These are phyloP conservation scores for Rhizophlyctis rosea DNA, from an alignment of 192 early-diverging fungal species.

Conservation along the genomic window DNA sequence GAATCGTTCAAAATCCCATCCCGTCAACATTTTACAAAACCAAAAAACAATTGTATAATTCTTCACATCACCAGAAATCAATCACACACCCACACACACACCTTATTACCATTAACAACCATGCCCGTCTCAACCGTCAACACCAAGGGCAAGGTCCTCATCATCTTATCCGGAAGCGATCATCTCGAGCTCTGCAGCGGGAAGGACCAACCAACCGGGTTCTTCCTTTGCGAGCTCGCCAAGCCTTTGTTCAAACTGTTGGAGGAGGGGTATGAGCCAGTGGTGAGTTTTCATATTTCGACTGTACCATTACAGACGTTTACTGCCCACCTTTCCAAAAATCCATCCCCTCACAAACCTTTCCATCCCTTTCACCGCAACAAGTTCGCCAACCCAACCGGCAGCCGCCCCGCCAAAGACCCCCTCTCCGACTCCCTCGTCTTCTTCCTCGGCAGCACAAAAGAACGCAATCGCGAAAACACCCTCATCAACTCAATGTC, in stretches of 20 bases:
- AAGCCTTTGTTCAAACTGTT: slow-evolving; percentile 11
- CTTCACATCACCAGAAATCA: no score
- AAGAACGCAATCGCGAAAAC: slow-evolving; percentile 9
- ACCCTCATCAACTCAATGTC: slow-evolving; percentile 8
- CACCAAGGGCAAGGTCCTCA: slow-evolving; percentile 19
- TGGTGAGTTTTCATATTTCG: no score
- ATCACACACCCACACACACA: no score
- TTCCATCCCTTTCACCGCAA: no score
- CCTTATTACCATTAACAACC: no score
- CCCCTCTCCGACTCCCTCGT: slow-evolving; percentile 10
- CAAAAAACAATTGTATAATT: no score
- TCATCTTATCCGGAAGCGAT: slow-evolving; percentile 18
- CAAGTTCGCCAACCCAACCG: slow-evolving; percentile 21
- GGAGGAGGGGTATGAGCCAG: slow-evolving; percentile 14
- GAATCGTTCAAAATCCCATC: no score
- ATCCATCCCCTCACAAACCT: no score
- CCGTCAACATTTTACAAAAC: no score
- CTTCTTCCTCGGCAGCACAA: slow-evolving; percentile 15
- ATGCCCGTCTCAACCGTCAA: no score
- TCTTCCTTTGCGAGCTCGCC: slow-evolving; percentile 17
- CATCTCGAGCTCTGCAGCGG: slow-evolving; percentile 11
- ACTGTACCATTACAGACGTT: no score
- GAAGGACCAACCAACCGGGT: slow-evolving; percentile 16
- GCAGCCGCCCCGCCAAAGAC: slow-evolving; percentile 9
- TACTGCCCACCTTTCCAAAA: no score